Percentiles rank a stretch among this genome's conserved stretches.
These are phyloP conservation scores for Xylaria sp. DNA, from an alignment of 495 filamentous ascomycete species.

Conservation along the genomic window DNA sequence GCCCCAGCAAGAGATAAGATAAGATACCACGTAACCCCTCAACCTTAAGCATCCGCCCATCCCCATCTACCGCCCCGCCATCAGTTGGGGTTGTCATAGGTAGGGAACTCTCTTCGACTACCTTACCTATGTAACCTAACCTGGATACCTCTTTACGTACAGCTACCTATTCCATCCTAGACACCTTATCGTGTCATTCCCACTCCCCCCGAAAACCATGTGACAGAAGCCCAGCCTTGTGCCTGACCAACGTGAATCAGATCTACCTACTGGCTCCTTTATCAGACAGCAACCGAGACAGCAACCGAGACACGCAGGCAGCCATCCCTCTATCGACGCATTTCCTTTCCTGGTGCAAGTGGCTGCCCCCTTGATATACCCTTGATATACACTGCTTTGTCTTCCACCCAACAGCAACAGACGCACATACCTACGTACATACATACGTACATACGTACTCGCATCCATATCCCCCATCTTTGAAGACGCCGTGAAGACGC, in stretches of 20 bases:
- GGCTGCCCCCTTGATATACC: neutral
- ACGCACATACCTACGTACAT: constrained; percentile 8
- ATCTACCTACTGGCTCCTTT: neutral
- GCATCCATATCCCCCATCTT: constrained; percentile 3
- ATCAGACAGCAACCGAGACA: constrained; percentile 11
- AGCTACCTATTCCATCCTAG: neutral
- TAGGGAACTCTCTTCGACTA: neutral
- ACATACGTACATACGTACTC: neutral
- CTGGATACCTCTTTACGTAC: neutral
- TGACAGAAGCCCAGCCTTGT: constrained; percentile 28
- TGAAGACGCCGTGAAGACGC: too few relatives aligned
- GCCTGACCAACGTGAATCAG: constrained; percentile 29
- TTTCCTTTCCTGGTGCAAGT: neutral
- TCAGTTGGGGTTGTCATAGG: constrained; percentile 2
- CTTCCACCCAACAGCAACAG: constrained; percentile 4
- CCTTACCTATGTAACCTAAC: too few relatives aligned
- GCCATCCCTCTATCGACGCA: neutral
- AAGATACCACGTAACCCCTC: neutral
- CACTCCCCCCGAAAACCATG: constrained; percentile 21
- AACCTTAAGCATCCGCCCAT: neutral
- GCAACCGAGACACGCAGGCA: constrained; percentile 24
- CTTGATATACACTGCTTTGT: constrained; percentile 19
- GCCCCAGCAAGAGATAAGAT: constrained; percentile 4
- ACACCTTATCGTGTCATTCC: constrained; percentile 11
- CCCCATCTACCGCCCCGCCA: neutral